Conservation (phyloP, 805 yeast genomes). For the Starmerella riodocensis region DNA sequence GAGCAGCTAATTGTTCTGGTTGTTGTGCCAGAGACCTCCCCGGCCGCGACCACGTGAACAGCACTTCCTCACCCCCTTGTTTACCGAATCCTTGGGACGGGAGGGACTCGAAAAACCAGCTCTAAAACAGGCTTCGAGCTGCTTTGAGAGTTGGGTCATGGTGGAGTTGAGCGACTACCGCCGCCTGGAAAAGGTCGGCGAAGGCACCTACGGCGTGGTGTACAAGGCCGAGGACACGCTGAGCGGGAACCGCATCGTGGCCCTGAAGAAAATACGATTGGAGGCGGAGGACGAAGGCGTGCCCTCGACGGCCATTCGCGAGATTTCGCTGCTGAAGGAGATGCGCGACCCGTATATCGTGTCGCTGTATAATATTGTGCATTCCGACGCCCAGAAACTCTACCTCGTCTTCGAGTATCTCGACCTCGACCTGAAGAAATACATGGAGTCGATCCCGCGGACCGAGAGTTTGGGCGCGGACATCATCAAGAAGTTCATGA, state of each 20-base stretch:
- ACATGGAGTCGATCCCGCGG: conserved; percentile 89
- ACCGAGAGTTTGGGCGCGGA: conserved; percentile 82
- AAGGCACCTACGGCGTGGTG: conserved; percentile 95
- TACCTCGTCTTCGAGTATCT: conserved; percentile 87
- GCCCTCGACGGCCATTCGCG: conserved; percentile 95
- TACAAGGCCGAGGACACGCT: conserved; percentile 85
- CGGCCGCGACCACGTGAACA: too few species aligned
- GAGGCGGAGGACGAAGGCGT: conserved; percentile 98
- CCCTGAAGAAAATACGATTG: conserved; percentile 83
- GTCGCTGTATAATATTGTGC: conserved; percentile 82
- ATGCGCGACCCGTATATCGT: conserved; percentile 89
- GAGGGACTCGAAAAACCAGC: too few species aligned
- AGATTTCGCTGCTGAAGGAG: conserved; percentile 86
- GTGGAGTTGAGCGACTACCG: conserved; percentile 85
- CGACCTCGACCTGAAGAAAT: conserved; percentile 88
- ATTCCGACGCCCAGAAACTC: conserved; percentile 81
- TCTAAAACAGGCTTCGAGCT: too few species aligned
- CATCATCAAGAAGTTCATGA: conserved; percentile 84
- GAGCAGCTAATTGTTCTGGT: too few species aligned
- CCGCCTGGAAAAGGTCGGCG: conserved; percentile 92
- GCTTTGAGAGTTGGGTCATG: conserved; percentile 41
- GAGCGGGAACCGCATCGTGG: conserved; percentile 87
- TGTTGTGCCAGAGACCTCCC: too few species aligned
- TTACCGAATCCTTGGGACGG: too few species aligned
- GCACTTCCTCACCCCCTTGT: too few species aligned